Base-by-base conservation (phyloP, 805 yeast species). In the Tanozyma kutaoensis region DNA sequence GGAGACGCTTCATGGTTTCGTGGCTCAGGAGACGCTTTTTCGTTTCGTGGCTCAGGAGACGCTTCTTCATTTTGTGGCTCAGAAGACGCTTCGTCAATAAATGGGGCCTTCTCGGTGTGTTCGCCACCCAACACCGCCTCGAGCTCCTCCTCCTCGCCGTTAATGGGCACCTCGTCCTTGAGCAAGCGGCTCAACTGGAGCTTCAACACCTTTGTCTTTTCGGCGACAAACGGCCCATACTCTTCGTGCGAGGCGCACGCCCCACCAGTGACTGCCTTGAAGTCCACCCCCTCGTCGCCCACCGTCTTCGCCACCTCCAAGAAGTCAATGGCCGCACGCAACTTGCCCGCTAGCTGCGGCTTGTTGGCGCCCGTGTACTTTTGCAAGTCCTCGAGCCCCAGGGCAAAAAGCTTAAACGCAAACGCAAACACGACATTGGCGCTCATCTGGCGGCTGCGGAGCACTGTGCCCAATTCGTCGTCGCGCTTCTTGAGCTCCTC, bases 181-280 rank as follows among this genome's bases (percentile, higher is more conserved):
- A 58, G 31, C 23, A 58, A 39, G 30, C 48, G 39, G 14, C 62
- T 46, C 37, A 58, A 50, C 19, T 58, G 59, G 27, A 34, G 56
- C 40, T 24, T 58, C 56, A 38, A 61, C 57, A 23, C 62, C 72
- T 46, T 76, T 70, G 4, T 72, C 20, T 62, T 60, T 1, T 72
- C 73, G 5, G 45, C 44, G 32, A 56, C 64, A 21, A 58, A 38
- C 0, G 69, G 59, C 34, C 58, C 64, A 28, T 75, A 43, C 15
- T 76, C 73, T 21, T 79, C 49, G 6, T 70, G 62, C 11, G 76
- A 68, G 35, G 72, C 77, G 42, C 55, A 75, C 43, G 75, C 75
- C 11, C 79, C 69, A 37, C 68, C 78, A 40, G 70, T 72, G 25
- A 63, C 56, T 41, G 69, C 69, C n/a, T 30, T 29, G 42, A 43